Conservation (phyloP, 1,139 yeast species). For the Scheffersomyces cryptocercus region DNA sequence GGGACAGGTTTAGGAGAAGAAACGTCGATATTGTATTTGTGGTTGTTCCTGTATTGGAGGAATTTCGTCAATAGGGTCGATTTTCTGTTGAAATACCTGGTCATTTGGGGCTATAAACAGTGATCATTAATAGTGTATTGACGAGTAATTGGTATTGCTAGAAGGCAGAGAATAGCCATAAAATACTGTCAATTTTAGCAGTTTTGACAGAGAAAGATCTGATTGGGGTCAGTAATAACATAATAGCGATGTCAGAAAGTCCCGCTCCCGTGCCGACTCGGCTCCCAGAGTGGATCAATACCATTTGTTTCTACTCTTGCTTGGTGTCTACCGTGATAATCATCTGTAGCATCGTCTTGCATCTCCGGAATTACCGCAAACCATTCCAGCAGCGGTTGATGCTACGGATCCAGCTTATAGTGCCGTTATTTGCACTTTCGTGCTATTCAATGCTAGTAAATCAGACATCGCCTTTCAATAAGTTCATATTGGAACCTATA, state of each 20-base stretch:
- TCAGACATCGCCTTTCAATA: constrained; percentile 35
- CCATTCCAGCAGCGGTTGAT: constrained; percentile 87
- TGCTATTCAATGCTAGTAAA: constrained; percentile 55
- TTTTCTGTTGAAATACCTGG: no score
- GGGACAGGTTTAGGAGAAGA: no score
- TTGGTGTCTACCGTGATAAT: constrained; percentile 35
- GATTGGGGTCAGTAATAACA: neutral
- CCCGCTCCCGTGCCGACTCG: constrained; percentile 2
- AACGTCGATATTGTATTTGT: no score
- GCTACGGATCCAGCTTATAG: constrained; percentile 74
- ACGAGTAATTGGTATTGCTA: no score
- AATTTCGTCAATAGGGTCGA: no score
- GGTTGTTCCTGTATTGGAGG: no score
- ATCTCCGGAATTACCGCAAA: constrained; percentile 69
- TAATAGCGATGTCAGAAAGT: neutral
- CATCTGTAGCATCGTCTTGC: constrained; percentile 30
- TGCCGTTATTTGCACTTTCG: constrained; percentile 57
- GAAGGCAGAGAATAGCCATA: no score
- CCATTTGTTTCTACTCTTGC: constrained; percentile 35
- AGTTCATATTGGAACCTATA: constrained; percentile 66
- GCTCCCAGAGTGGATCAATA: constrained; percentile 37
- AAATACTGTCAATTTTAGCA: no score
- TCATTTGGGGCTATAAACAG: no score
- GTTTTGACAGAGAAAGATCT: no score
- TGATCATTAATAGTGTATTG: no score